Conservation (phyloP, 208 protist genomes). For the Acanthamoeba culbertsoni region DNA sequence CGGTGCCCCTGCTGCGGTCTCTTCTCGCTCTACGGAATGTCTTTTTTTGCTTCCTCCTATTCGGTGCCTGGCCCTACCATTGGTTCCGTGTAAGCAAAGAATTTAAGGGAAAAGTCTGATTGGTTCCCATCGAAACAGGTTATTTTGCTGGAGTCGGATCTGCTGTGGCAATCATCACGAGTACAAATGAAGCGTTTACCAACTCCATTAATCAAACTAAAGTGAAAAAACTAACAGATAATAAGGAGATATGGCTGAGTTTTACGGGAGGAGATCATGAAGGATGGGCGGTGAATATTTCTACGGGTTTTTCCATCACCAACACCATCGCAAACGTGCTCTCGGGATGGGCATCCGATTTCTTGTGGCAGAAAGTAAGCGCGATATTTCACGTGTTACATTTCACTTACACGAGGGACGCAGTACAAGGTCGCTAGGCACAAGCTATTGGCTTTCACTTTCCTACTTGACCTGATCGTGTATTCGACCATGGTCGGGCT, state of each 20-base stretch:
- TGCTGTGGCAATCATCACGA: not conserved
- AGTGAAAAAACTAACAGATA: not conserved
- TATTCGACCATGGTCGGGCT: not conserved
- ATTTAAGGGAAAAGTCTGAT: not conserved
- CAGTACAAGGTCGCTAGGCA: not conserved
- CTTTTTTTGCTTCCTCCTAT: too few species aligned
- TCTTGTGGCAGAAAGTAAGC: not conserved
- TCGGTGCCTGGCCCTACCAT: not conserved
- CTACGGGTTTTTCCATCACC: not conserved
- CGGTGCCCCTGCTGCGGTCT: too few species aligned
- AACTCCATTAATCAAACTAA: too few species aligned
- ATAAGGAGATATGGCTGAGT: not conserved
- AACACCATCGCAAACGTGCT: not conserved
- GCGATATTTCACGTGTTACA: not conserved
- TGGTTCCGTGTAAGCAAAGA: not conserved
- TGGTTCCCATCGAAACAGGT: not conserved
- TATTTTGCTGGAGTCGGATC: not conserved
- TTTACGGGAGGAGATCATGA: not conserved
- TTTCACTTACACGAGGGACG: not conserved
- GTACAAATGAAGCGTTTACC: not conserved
- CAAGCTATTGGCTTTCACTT: not conserved
- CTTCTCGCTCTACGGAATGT: too few species aligned
- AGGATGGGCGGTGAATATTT: not conserved
- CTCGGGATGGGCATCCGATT: not conserved
- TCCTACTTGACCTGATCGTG: not conserved